Conservation (phyloP, 192 early-diverging fungal genomes). For the Jimgerdemannia flammicorona region DNA sequence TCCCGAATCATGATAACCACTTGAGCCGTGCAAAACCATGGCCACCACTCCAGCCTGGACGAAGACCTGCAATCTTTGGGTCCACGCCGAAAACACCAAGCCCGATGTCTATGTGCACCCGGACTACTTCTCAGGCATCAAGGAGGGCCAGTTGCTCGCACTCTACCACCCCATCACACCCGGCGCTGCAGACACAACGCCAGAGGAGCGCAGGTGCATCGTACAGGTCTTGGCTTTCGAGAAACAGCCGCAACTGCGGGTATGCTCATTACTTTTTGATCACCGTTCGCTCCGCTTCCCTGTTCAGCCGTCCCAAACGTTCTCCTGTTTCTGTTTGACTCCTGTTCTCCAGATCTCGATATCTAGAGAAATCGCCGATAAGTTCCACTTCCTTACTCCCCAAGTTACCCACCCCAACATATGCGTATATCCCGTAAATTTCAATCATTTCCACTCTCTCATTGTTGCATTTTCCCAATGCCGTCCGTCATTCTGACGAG, state of each 20-base stretch:
- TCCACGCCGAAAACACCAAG: conserved; percentile 53
- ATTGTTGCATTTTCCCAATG: not conserved
- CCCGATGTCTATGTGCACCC: conserved; percentile 71
- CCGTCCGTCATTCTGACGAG: not conserved
- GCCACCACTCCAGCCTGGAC: no score
- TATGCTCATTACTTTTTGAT: conserved; percentile 4
- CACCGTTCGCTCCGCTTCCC: no score
- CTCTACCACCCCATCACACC: conserved; percentile 42
- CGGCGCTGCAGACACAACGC: conserved; percentile 10
- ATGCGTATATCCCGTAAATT: conserved; percentile 14
- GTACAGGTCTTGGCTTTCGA: conserved; percentile 40
- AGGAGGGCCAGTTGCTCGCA: conserved; percentile 61
- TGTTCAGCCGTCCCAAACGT: no score
- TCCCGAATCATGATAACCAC: no score
- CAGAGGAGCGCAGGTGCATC: conserved; percentile 1
- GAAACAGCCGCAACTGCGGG: conserved; percentile 53
- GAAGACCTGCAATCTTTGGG: conserved; percentile 27
- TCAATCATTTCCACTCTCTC: not conserved
- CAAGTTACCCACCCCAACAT: conserved; percentile 45
- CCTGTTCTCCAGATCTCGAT: conserved; percentile 50
- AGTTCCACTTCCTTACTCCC: conserved; percentile 51
- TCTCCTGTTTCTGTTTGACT: not conserved
- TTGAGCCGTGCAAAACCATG: no score
- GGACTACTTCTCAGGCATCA: conserved; percentile 55
- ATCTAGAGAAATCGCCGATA: conserved; percentile 59